Evolutionary conservation across 1,284 basidiomycete species (phyloP), one percentile per base, ranked within the genome.

Genomic region (Ceratobasidium theobromae): DNA sequence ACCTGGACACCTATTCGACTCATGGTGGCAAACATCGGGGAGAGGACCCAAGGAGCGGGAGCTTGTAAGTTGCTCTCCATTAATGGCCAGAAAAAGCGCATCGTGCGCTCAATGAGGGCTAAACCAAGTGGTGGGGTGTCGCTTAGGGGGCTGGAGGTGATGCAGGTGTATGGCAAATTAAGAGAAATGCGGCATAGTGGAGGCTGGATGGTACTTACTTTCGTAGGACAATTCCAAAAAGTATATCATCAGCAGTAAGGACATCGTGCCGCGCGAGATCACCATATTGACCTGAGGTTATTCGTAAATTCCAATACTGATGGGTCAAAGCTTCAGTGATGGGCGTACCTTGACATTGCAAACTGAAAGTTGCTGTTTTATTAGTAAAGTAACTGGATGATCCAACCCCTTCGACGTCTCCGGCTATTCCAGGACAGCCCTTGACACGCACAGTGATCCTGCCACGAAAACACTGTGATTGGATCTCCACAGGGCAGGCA

Each of bases 191-290:
- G 45, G 5, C n/a, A n/a, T n/a, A n/a, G 16, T 16, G 40, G 45
- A 28, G 16, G 25, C 8, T 28, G 18, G 55, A 46, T 33, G 14
- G n/a, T 16, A 25, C 62, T 45, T 43, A 65, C 62, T 58, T 30
- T 30, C 57, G 54, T 23, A 67, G 48, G n/a, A 67, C 66, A 23
- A 67, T 67, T 11, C 66, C 66, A 45, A 67, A 67, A 38, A 67
- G 27, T 3, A 67, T 28, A 33, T 67, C 66, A 33, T 67, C 66
- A 5, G 57, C 66, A 2, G 28, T 67, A 33, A 67, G 23, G 2
- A 33, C 16, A 12, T 52, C 33, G 21, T 54, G 27, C n/a, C 9
- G 28, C n/a, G 5, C 21, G 14, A 16, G 49, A 54, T 66, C 46
- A 5, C 58, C 58, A 18, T 62, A 62, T 48, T 62, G 58, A 6